Conservation (phyloP, 2,329 filamentous ascomycete genomes). For the Neofusicoccum sp. region DNA sequence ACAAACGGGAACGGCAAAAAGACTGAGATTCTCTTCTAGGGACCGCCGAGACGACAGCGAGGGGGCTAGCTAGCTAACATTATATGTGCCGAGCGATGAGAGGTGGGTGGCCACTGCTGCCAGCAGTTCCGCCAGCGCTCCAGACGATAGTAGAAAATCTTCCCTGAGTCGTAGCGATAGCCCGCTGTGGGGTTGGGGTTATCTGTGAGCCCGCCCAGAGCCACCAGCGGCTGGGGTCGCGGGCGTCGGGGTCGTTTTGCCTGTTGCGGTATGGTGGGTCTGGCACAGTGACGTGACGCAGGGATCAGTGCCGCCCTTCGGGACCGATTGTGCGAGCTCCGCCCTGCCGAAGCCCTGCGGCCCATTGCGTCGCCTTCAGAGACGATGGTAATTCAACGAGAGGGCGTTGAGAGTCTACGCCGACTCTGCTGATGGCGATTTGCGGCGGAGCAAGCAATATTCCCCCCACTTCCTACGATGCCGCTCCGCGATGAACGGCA, state of each 20-base stretch:
- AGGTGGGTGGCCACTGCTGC: not conserved
- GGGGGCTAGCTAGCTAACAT: constrained; percentile 9
- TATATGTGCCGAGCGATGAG: not conserved
- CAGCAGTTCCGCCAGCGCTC: not conserved
- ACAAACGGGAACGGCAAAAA: not conserved
- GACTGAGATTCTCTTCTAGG: not conserved
- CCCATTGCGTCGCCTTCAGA: not conserved
- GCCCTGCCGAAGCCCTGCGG: not conserved
- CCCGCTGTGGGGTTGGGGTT: constrained; percentile 21
- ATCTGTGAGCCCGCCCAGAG: not conserved
- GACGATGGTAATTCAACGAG: not conserved
- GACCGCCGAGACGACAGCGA: not conserved
- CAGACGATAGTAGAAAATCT: constrained; percentile 20
- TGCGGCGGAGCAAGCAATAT: constrained; percentile 78
- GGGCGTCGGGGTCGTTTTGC: constrained; percentile 19
- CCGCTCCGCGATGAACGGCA: constrained; percentile 67
- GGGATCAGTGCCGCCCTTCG: not conserved
- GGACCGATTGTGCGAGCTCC: not conserved
- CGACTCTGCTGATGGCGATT: not conserved
- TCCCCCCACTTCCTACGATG: constrained; percentile 79
- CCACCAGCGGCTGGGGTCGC: constrained; percentile 2
- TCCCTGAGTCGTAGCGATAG: constrained; percentile 19
- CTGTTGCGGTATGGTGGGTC: constrained; percentile 12
- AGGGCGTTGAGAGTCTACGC: not conserved
- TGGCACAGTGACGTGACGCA: constrained; percentile 4